phyloP scores from a whole-genome alignment of 495 filamentous ascomycete genomes.

The Aspergillus conjunctus region DNA sequence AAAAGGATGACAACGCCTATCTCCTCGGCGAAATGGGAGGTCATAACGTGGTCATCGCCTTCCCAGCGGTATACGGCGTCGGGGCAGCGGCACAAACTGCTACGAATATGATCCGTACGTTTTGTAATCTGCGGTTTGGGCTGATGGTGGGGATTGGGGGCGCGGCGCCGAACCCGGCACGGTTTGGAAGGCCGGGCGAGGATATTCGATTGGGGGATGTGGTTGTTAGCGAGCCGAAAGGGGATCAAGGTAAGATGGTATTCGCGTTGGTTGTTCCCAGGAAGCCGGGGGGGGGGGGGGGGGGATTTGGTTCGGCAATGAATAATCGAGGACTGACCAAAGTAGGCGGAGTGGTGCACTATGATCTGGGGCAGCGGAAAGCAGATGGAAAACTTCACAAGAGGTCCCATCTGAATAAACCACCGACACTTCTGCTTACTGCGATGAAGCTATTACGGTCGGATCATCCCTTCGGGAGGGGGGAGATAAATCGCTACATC shows the following conservation, averaged over 20 bases:
- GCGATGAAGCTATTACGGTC: constrained; percentile 12
- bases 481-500: constrained; percentile 19
- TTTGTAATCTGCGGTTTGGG: constrained; percentile 42
- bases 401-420: constrained; percentile 18
- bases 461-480: constrained; percentile 17
- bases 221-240: constrained; percentile 19
- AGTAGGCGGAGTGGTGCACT: constrained; percentile 21
- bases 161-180: constrained; percentile 25
- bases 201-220: constrained; percentile 23
- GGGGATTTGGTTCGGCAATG: background rate
- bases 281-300: too few species aligned
- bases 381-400: constrained; percentile 14
- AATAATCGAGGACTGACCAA: too few species aligned
- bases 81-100: constrained; percentile 9
- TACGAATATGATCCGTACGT: constrained; percentile 29
- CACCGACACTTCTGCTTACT: constrained; percentile 13
- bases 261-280: too few species aligned
- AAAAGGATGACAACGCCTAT: constrained; percentile 20
- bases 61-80: constrained; percentile 15
- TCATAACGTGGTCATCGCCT: constrained; percentile 22
- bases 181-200: background rate
- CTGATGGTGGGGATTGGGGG: constrained; percentile 53
- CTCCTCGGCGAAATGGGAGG: constrained; percentile 16
- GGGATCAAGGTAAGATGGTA: constrained; percentile 9
- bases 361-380: constrained; percentile 20